Base-by-base conservation (phyloP, 495 filamentous ascomycete species). In the Pyronema omphalodes region DNA sequence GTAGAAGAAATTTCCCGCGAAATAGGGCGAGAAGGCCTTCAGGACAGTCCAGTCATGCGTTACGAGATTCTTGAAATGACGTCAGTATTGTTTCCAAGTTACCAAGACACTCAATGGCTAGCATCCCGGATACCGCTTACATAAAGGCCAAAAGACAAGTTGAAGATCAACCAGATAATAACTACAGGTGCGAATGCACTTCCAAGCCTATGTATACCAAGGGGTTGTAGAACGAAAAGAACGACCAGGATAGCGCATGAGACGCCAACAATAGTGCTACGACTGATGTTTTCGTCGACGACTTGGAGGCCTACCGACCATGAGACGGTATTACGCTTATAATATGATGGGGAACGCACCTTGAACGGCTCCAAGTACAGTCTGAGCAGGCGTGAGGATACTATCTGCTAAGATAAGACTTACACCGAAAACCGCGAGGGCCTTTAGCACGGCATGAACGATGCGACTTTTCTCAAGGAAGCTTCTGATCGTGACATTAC, bases 371-470 rank as follows among this genome's bases (percentile, higher is more conserved):
- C 80, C 81, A 0, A 84, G 73, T 29, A 83, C 76, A 6, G 79
- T 80, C 61, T 83, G 80, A 9, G 81, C 79, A 9, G 81, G 81
- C 0, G 81, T 84, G 12, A 84, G 70, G 18, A 84, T 69, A 34
- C 81, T 80, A 65, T 87, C 82, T 48, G 73, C 69, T 52, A 85
- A 77, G 41, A 85, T 76, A 71, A 86, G 73, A 3, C 77, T 77
- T 0, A 86, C 83, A 3, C 79, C 82, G 34, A 85, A 64, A 7
- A 86, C 78, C 0, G 79, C 83, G n/a, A 83, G 69, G 29, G 76
- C 66, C 62, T 85, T 83, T 12, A 86, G 67, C 0, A 79, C 53
- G 23, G 62, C 62, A 41, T 74, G 73, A 2, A 73, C 70, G 23
- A 77, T 58, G 12, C 41, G 66, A 57, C 71, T 80, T 3, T 69